phyloP scores from a whole-genome alignment of 192 early-diverging fungal species.

The Podochytrium sp. region DNA sequence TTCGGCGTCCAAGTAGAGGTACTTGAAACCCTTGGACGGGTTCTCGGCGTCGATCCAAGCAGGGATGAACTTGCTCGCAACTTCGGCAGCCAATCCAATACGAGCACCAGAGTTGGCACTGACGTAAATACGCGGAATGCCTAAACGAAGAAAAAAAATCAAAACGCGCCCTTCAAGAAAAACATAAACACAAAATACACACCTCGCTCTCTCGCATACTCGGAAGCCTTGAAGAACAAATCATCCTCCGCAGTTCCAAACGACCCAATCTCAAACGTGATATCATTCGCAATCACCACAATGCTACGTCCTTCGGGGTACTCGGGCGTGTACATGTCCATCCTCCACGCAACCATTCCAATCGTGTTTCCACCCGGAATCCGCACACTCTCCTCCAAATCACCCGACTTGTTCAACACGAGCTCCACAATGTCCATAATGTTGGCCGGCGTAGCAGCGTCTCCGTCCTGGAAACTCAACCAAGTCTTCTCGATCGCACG shows the following conservation, averaged over 20 bases:
- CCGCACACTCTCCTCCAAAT: constrained; percentile 77
- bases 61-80: constrained; percentile 81
- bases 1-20: constrained; percentile 83
- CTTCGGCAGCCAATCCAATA: constrained; percentile 95
- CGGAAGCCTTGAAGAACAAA: constrained; percentile 90
- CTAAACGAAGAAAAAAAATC: constrained; percentile 41
- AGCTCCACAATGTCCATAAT: constrained; percentile 84
- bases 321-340: constrained; percentile 89
- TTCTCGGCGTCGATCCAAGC: constrained; percentile 83
- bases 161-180: not conserved
- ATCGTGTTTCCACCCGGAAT: constrained; percentile 85
- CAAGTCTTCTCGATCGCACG: constrained; percentile 83
- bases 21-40: constrained; percentile 88
- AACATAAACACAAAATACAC: constrained; percentile 9
- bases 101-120: constrained; percentile 99
- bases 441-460: constrained; percentile 52
- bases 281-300: constrained; percentile 97
- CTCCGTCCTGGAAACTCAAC: constrained; percentile 48
- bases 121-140: constrained; percentile 91
- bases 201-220: constrained; percentile 76
- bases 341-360: constrained; percentile 97
- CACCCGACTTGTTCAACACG: constrained; percentile 78
- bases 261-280: constrained; percentile 95
- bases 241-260: constrained; percentile 94
- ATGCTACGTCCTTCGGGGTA: constrained; percentile 86